These are phyloP conservation scores for Rhodotorula mucilaginosa DNA, from an alignment of 1,284 basidiomycete genomes.

Conservation along the genomic window DNA sequence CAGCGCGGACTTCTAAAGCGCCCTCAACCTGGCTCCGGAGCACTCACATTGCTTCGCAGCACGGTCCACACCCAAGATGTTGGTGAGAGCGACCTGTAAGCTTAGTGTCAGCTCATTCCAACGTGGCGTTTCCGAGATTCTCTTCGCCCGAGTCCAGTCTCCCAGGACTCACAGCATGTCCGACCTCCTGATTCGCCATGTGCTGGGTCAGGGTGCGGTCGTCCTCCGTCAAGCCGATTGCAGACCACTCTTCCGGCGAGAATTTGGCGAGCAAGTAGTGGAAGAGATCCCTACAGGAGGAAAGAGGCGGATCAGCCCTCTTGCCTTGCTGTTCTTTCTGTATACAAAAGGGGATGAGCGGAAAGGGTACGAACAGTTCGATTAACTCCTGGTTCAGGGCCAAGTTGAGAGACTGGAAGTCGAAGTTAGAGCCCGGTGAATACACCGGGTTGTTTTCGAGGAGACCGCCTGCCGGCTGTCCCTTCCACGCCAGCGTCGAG, in stretches of 20 bases:
- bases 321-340: not conserved
- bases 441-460: conserved; percentile 19
- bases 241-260: conserved; percentile 27
- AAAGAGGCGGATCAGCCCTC: not conserved
- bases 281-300: conserved; percentile 53
- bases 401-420: conserved; percentile 53
- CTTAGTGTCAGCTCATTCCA: conserved; percentile 3
- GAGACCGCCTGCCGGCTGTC: conserved; percentile 31
- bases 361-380: conserved; percentile 47
- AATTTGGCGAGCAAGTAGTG: conserved; percentile 60
- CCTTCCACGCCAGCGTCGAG: conserved; percentile 19
- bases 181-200: conserved; percentile 59
- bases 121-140: too few relatives aligned
- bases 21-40: too few relatives aligned
- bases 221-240: conserved; percentile 57
- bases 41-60: conserved; percentile 35
- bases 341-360: not conserved
- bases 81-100: conserved; percentile 50
- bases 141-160: too few relatives aligned
- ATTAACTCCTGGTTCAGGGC: conserved; percentile 37
- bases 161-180: conserved; percentile 51
- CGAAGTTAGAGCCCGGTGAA: conserved; percentile 55
- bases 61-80: conserved; percentile 43
- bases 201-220: conserved; percentile 59
- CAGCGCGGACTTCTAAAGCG: too few relatives aligned